Evolutionary conservation across 352 stramenopile genomes (phyloP).

Genomic region (Elongisporangium senticosum): DNA sequence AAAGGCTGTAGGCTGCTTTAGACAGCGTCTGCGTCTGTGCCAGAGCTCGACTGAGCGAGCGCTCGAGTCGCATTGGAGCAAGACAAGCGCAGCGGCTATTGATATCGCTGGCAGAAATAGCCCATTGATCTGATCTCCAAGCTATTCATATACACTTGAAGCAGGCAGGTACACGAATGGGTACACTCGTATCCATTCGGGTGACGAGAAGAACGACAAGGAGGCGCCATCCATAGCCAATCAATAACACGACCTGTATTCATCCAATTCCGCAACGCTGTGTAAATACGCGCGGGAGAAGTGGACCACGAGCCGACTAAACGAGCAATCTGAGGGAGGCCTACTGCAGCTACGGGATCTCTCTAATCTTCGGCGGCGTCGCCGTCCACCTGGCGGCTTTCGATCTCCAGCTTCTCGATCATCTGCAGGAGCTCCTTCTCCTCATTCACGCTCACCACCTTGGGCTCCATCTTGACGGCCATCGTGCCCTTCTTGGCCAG

Average conservation of each 20-base stretch:
- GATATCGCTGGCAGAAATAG: not conserved
- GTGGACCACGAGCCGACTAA: not conserved
- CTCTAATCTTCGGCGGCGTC: conserved; percentile 94
- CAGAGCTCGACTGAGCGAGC: not conserved
- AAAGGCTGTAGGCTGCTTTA: too few relatives aligned
- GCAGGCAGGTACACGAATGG: not conserved
- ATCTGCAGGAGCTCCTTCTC: conserved; percentile 98
- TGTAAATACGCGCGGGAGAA: not conserved
- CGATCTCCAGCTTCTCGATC: conserved; percentile 98
- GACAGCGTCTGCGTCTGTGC: not conserved
- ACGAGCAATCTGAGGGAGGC: not conserved
- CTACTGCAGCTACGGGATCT: not conserved
- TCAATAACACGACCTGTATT: not conserved
- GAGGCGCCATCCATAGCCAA: not conserved
- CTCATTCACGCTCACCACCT: conserved; percentile 98
- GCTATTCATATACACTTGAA: not conserved
- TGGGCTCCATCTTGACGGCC: conserved; percentile 98
- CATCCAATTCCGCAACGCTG: not conserved
- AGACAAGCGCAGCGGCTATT: not conserved
- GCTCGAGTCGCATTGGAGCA: not conserved
- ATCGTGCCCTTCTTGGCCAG: conserved; percentile 92
- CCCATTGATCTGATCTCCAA: not conserved
- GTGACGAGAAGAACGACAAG: too few relatives aligned
- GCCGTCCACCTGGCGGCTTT: conserved; percentile 98
- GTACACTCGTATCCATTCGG: not conserved